Evolutionary conservation across 1,284 basidiomycete species (phyloP), one percentile per base, ranked within the genome.

Genomic region (Psilocybe mexicana): DNA sequence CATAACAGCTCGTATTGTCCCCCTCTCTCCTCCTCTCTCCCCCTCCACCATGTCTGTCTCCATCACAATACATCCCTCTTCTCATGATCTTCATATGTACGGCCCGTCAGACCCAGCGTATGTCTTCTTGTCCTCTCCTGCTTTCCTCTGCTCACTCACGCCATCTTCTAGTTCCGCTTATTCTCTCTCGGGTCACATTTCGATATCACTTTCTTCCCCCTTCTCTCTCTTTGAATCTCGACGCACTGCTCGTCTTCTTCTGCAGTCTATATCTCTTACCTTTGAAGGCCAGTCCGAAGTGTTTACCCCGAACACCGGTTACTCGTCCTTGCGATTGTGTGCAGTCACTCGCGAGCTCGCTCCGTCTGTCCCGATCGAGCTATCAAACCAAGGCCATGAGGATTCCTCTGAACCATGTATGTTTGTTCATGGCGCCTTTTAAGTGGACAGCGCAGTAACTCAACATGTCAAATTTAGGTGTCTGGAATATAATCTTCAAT

Each of bases 231-330:
- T 87, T 62, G 77, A 78, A 58, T 76, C 76, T 58, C 76, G 77
- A 57, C 76, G 75, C 61, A 70, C 78, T 3, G 69, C 79, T 4
- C 80, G 76, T 43, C 68, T 88, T 44, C 69, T 87, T 7, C 78
- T 93, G 24, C 80, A 84, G 59, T 92, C 90, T 2, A 74, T 93
- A 46, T 72, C 76, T 35, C 71, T 93, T 64, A 86, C 82, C 5
- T 91, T 93, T 59, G 90, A 93, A 65, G 91, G 91, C 42, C 88
- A 91, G 69, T 79, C 83, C 12, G 90, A 92, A 69, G 75, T 84
- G 10, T 72, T 87, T 57, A 79, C 81, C 6, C 76, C 79, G 2
- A 74, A 72, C 47, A 79, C 81, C 2, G 86, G 87, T 45, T 92
- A 92, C 67, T 76, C 80, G 10, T 75, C 82, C 3, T 60, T 82